Conservation (phyloP, 1,139 yeast species). For the Arxiozyma telluris region DNA sequence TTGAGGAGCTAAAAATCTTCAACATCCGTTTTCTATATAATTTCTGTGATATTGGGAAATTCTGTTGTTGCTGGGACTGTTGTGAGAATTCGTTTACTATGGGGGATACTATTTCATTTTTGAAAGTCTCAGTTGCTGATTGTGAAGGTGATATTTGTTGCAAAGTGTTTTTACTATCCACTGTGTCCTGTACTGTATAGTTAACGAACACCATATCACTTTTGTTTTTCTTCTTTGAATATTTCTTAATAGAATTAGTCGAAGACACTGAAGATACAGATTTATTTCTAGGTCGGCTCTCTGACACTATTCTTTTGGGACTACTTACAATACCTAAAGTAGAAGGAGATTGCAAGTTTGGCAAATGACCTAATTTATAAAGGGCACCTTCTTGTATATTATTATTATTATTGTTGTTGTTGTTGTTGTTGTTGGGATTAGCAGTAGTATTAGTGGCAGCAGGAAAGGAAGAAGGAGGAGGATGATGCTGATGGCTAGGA, state of each 20-base stretch:
- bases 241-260: conserved; percentile 1
- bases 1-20: conserved; percentile 25
- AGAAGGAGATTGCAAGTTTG: conserved; percentile 10
- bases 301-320: conserved; percentile 26
- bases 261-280: conserved; percentile 1
- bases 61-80: not conserved
- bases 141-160: not conserved
- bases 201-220: conserved; percentile 30
- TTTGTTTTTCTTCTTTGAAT: conserved; percentile 18
- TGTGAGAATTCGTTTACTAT: conserved; percentile 10
- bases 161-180: conserved; percentile 4
- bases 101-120: not conserved
- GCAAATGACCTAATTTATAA: not conserved
- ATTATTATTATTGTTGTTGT: not conserved
- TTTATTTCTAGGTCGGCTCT: conserved; percentile 11
- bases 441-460: conserved; percentile 1
- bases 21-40: conserved; percentile 26
- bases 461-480: no score
- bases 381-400: not conserved
- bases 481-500: conserved; percentile 5
- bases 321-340: conserved; percentile 18
- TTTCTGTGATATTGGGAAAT: conserved; percentile 8
- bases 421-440: no score
- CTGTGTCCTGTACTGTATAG: conserved; percentile 27
- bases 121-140: conserved; percentile 1